Evolutionary conservation across 2,329 filamentous ascomycete genomes (phyloP), one percentile per base, ranked within the genome.

Genomic region (Microdochium bolleyi): DNA sequence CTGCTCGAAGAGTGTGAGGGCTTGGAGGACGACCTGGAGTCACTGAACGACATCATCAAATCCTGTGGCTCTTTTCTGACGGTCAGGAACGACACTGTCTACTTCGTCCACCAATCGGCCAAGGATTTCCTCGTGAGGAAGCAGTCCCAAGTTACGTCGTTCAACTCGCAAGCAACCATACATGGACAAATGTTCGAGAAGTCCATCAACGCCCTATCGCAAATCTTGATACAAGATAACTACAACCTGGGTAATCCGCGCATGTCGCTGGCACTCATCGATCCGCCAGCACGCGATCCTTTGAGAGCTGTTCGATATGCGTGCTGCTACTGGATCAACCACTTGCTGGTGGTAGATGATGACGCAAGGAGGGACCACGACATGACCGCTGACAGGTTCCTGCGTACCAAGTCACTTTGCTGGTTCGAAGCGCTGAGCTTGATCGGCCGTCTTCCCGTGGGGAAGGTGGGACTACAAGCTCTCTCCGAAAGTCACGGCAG

Each of bases 361-460:
- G 13, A 8, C n/a, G 3, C 50, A 48, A 32, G 10, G 5, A 24
- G 3, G 53, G 54, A 62, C 63, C 52, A 54, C 56, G 34, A 8
- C 7, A 51, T 62, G 67, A 53, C 50, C 54, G 37, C 62, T 61
- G 22, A 46, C 22, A 11, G 19, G 19, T 73, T 74, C 54, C 53
- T 73, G 9, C 48, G 60, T 49, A 51, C 58, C 21, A 62, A 69
- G 24, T 62, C 64, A 50, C 63, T 75, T 1, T 63, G 73, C 52
- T 75, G 70, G 71, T 60, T 76, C 3, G 71, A 75, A 52, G 65
- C 67, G 24, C 62, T 74, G 2, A 68, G 67, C 44, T 61, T 71
- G 3, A 54, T 68, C 16, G 49, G 52, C 5, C 54, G 56, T 38
- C 54, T 64, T 10, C 55, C 56, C 9, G 49, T 56, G 53, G 67